Base-by-base conservation (phyloP, 225 moss, liverwort and hornwort species). In the Lunularia cruciata region DNA sequence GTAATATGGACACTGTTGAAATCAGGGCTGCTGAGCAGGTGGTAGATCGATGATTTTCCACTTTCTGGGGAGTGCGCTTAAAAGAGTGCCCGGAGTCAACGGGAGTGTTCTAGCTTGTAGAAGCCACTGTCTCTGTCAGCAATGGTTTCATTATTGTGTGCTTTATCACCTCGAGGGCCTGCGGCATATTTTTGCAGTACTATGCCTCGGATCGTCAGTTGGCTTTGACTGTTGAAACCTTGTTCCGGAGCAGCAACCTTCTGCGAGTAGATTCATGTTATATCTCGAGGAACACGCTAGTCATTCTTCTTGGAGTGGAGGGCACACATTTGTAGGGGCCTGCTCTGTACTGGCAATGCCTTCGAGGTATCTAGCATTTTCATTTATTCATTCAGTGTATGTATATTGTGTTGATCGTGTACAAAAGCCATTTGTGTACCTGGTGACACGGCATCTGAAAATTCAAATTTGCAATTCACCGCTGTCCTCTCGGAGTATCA, bases 321-420 rank as follows among this genome's bases (percentile, higher is more conserved):
- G 61, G 40, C 35, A 39, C 45, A n/a, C 61, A 10, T 61, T 19
- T 40, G 8, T 25, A 61, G 61, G 16, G 31, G 54, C 31, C n/a
- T 61, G 46, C 67, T 60, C 72, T 27, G 30, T 28, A 55, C 72
- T 61, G 67, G 15, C 15, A 54, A 73, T 53, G 56, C 56, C 18
- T 38, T 47, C 28, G 45, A 64, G 46, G 47, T 31, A 47, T 46
- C 25, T 18, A 47, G 61, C 18, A 28, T 53, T 60, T 38, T 60
- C 62, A 56, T 68, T 61, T 52, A 54, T 62, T 45, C 61, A 56
- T 46, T 63, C 55, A 72, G 45, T 37, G 66, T 72, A 60, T 68
- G 72, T 78, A 78, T 27, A 78, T 43, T 67, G 48, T 73, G 68
- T 78, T 62, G 72, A 61, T 40, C 61, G 61, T 61, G 61, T 65